These are phyloP conservation scores for Thelonectria discophora DNA, from an alignment of 2,329 filamentous ascomycete species.

Conservation along the genomic window DNA sequence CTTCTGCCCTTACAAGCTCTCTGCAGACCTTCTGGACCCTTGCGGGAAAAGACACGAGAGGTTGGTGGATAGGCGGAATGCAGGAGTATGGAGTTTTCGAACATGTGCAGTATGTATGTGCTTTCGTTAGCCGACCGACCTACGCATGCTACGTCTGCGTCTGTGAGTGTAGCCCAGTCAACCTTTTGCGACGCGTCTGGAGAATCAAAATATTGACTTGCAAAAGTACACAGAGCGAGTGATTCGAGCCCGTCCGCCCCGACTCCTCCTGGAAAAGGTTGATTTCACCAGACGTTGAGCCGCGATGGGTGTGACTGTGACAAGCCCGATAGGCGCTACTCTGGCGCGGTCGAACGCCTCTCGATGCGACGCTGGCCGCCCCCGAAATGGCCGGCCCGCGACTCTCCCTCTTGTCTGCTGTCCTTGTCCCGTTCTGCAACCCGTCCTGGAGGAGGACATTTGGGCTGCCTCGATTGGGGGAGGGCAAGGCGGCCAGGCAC, in stretches of 20 bases:
- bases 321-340: not conserved
- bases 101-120: not conserved
- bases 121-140: too few relatives aligned
- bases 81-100: not conserved
- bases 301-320: not conserved
- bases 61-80: not conserved
- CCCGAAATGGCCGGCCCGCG: not conserved
- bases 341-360: not conserved
- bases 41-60: not conserved
- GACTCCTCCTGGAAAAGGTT: too few relatives aligned
- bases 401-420: too few relatives aligned
- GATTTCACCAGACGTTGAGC: not conserved
- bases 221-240: not conserved
- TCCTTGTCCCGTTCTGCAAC: not conserved
- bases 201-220: constrained; percentile 2
- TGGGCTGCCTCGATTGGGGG: too few relatives aligned
- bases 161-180: constrained; percentile 6
- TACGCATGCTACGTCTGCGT: not conserved
- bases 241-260: not conserved
- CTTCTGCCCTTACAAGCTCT: not conserved
- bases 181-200: constrained; percentile 9
- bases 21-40: constrained; percentile 1
- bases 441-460: too few relatives aligned
- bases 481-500: too few relatives aligned
- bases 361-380: not conserved